Conservation (phyloP, 306 rosid species). For the Prunus mongolica region DNA sequence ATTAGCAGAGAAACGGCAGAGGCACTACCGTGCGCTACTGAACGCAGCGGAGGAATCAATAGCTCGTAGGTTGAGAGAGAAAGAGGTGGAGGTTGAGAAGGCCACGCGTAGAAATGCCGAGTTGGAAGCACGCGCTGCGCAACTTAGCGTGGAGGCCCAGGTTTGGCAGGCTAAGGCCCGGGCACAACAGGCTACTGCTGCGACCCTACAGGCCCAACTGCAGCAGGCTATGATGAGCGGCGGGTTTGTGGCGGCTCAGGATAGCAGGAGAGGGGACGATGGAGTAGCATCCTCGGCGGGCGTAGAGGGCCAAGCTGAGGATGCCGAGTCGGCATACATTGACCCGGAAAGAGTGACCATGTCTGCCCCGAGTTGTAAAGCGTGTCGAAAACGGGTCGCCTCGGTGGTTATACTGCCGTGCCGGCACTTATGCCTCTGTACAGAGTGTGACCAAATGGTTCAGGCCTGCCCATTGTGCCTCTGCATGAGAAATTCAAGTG, state of each 20-base stretch:
- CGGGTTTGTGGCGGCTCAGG: constrained; percentile 25
- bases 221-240: constrained; percentile 61
- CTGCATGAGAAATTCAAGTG: constrained; percentile 61
- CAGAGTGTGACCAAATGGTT: constrained; percentile 58
- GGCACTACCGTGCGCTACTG: constrained; percentile 57
- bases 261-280: constrained; percentile 24
- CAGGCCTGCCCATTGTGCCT: constrained; percentile 76
- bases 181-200: constrained; percentile 71
- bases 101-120: constrained; percentile 68
- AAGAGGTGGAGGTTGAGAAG: constrained; percentile 60
- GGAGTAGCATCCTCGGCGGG: constrained; percentile 44
- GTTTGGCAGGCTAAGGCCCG: constrained; percentile 81
- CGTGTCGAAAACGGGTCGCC: constrained; percentile 62
- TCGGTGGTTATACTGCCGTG: constrained; percentile 80
- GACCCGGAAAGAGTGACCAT: constrained; percentile 60
- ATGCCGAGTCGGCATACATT: constrained; percentile 73
- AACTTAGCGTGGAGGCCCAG: constrained; percentile 64
- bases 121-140: constrained; percentile 82
- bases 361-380: constrained; percentile 65
- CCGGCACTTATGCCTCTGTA: constrained; percentile 74
- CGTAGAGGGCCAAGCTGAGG: constrained; percentile 63
- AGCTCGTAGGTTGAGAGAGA: constrained; percentile 53
- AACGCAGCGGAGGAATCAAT: constrained; percentile 60
- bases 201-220: constrained; percentile 63
- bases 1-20: constrained; percentile 64